Percentiles rank a stretch among this genome's conserved stretches.
These are phyloP conservation scores for Euclidium syriacum DNA, from an alignment of 345 rosid genomes.

Conservation along the genomic window DNA sequence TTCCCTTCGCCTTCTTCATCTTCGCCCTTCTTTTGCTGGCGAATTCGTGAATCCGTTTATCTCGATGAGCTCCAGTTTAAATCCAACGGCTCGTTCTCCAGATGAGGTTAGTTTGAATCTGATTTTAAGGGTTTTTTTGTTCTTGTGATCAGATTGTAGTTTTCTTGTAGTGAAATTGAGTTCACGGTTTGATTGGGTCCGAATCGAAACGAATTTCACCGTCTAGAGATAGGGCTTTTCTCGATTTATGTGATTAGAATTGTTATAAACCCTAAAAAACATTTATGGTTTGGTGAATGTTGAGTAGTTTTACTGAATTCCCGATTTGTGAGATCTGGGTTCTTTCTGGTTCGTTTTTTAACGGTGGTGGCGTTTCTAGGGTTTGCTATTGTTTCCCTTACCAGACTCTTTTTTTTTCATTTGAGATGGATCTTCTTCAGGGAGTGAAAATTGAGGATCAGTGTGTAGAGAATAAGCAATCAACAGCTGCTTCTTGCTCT, in stretches of 20 bases:
- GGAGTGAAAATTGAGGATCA: slow-evolving; percentile 46
- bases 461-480: slow-evolving; percentile 87
- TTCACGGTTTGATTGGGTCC: slow-evolving; percentile 5
- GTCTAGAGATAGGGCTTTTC: neutral
- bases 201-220: neutral
- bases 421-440: slow-evolving; percentile 37
- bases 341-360: slow-evolving; percentile 26
- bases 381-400: slow-evolving; percentile 3
- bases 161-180: slow-evolving; percentile 18
- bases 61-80: slow-evolving; percentile 46
- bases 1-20: slow-evolving; percentile 18
- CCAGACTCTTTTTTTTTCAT: slow-evolving; percentile 28
- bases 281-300: slow-evolving; percentile 1
- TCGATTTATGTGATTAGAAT: neutral
- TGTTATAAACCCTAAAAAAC: slow-evolving; percentile 33
- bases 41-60: slow-evolving; percentile 6
- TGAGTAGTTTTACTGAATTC: slow-evolving; percentile 29
- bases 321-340: slow-evolving; percentile 49
- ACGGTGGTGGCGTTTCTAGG: slow-evolving; percentile 20
- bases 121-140: slow-evolving; percentile 19
- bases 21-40: slow-evolving; percentile 6
- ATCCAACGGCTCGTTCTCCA: slow-evolving; percentile 49
- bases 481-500: slow-evolving; percentile 62
- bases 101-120: slow-evolving; percentile 41
- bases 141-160: slow-evolving; percentile 23